phyloP scores from a whole-genome alignment of 176 grass and related monocot species.

The Ampelocalamus luodianensis region DNA sequence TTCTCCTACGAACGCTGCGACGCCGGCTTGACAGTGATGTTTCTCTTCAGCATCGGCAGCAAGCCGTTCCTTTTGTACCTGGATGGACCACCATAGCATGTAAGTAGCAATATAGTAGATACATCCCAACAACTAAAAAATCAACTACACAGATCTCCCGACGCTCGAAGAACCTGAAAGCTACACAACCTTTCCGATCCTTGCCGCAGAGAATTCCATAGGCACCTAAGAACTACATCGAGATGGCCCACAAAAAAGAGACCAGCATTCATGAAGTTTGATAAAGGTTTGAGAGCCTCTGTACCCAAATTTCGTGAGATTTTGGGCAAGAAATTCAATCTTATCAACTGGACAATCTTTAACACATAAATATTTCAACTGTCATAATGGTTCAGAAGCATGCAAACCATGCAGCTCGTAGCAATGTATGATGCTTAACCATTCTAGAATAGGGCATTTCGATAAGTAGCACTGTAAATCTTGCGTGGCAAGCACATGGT shows the following conservation, averaged over 20 bases:
- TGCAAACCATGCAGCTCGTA: constrained; percentile 5
- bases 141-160: too few species aligned
- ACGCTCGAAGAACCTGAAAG: neutral
- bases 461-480: neutral
- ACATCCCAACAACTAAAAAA: neutral
- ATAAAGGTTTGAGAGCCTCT: neutral
- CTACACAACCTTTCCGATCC: neutral
- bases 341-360: neutral
- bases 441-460: constrained; percentile 28
- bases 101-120: neutral
- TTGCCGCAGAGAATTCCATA: neutral
- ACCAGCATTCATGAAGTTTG: constrained; percentile 19
- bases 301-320: constrained; percentile 34
- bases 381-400: constrained; percentile 21
- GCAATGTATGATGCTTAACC: constrained; percentile 9
- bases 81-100: constrained; percentile 6
- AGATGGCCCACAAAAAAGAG: neutral
- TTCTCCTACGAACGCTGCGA: constrained; percentile 92
- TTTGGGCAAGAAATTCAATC: constrained; percentile 25
- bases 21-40: constrained; percentile 69
- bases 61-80: constrained; percentile 95
- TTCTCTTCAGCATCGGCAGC: constrained; percentile 94
- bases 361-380: constrained; percentile 28
- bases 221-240: neutral
- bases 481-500: neutral